These are phyloP conservation scores for Parathielavia appendiculata DNA, from an alignment of 495 filamentous ascomycete genomes.

Conservation along the genomic window DNA sequence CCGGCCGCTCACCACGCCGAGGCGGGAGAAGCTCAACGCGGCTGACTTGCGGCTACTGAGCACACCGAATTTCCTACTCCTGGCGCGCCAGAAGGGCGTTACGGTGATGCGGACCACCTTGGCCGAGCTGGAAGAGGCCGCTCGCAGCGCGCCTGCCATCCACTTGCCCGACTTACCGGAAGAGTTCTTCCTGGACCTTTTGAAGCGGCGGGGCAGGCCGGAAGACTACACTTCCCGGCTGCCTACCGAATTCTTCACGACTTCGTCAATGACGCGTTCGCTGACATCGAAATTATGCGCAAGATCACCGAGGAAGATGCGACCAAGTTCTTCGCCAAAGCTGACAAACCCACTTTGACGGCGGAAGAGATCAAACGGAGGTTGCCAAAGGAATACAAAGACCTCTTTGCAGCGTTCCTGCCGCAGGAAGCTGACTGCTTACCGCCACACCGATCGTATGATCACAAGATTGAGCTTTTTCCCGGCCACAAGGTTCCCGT, in stretches of 20 bases:
- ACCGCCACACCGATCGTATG: no score
- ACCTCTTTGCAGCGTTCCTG: no score
- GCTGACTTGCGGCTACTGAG: background rate
- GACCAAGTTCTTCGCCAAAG: background rate
- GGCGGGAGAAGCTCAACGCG: background rate
- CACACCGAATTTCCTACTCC: background rate
- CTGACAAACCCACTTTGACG: background rate
- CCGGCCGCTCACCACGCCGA: background rate
- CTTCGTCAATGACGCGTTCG: background rate
- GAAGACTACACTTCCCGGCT: background rate
- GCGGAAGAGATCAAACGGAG: no score
- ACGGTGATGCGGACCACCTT: background rate
- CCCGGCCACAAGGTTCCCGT: background rate
- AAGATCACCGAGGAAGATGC: background rate
- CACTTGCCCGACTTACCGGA: background rate
- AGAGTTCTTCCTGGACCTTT: background rate
- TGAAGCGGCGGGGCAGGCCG: background rate
- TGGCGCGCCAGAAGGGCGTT: background rate
- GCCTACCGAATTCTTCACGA: background rate
- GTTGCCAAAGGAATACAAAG: no score
- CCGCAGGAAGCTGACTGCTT: no score
- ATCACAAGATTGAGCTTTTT: background rate
- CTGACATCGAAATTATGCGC: background rate
- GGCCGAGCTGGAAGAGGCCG: background rate
- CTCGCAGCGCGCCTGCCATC: no score